Evolutionary conservation across 176 grass and related monocot species (phyloP), one percentile per base, ranked within the genome.

Genomic region (Elaeis guineensis): DNA sequence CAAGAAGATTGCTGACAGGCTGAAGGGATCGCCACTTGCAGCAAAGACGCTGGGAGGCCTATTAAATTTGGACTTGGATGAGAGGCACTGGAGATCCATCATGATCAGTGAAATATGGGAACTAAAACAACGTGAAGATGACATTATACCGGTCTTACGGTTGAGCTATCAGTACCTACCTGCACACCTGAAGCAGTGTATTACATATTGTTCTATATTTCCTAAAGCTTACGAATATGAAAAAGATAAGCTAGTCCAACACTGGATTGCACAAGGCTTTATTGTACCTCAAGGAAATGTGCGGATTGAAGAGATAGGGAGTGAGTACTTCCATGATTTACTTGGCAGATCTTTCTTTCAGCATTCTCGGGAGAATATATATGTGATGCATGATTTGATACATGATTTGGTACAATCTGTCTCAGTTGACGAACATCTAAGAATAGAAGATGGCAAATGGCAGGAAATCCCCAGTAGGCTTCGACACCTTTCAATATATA

Each of bases 91-190:
- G 75, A 69, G 23, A 4, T 16, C 1, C 5, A 72, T 89, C 50
- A 55, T 50, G 12, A 4, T 54, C 0, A 83, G 63, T 65, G 57
- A 80, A 66, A 0, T 83, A 9, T 80, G 85, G 80, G 7, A 58
- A 67, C 3, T 80, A 6, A 0, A 16, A 11, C 55, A 76, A 57
- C 2, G 66, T 22, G 54, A 61, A 0, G 48, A 49, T 19, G 78
- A 68, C 0, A 83, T 89, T 49, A 9, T 83, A 7, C 66, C 79
- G 0, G 67, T 63, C 4, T 65, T 83, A 21, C 66, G 39, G 2
- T 61, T 88, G 52, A 88, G 85, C 32, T 88, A 88, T 48, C 73
- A 83, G 8, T 65, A 76, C 66, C 69, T 88, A 55, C 57, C 75
- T 1, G 30, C 39, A 5, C 12, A 77, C 58, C 52, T 83, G 54